Conservation (phyloP, 768 basidiomycete genomes). For the Cantharellus cinnabarinus region DNA sequence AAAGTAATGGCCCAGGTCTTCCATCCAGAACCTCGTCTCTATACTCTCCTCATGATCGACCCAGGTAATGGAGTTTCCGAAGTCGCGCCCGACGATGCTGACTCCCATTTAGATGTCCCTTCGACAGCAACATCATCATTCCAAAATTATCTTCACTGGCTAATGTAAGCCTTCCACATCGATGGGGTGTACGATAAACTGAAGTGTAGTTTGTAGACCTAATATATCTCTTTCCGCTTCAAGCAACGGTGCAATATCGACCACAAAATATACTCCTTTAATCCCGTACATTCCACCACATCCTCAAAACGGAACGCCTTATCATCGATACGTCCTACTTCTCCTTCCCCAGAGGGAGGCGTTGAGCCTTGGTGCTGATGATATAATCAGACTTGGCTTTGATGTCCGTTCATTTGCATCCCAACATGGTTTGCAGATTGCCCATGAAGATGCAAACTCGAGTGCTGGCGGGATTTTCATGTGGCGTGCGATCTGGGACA, state of each 20-base stretch:
- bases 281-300: constrained; percentile 69
- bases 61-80: constrained; percentile 31
- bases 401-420: constrained; percentile 41
- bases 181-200: not conserved
- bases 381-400: constrained; percentile 25
- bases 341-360: constrained; percentile 47
- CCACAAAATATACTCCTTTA: not conserved
- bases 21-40: constrained; percentile 59
- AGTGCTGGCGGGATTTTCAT: constrained; percentile 57
- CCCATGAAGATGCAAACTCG: constrained; percentile 5
- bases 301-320: constrained; percentile 70
- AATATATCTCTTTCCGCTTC: constrained; percentile 49
- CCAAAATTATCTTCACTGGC: constrained; percentile 65
- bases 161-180: constrained; percentile 34
- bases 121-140: constrained; percentile 42
- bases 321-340: constrained; percentile 73
- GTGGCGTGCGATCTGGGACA: constrained; percentile 65
- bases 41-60: constrained; percentile 80
- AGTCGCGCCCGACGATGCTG: constrained; percentile 1
- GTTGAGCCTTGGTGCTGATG: constrained; percentile 4
- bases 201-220: constrained; percentile 27
- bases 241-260: not conserved
- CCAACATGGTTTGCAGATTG: constrained; percentile 24
- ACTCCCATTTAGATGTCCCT: constrained; percentile 46
- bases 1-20: constrained; percentile 54